A percentile compares a stretch with the other conserved stretches of the same genome.
Evolutionary conservation across 1,139 yeast species (phyloP).

Genomic region (Yamadazyma diospyri): DNA sequence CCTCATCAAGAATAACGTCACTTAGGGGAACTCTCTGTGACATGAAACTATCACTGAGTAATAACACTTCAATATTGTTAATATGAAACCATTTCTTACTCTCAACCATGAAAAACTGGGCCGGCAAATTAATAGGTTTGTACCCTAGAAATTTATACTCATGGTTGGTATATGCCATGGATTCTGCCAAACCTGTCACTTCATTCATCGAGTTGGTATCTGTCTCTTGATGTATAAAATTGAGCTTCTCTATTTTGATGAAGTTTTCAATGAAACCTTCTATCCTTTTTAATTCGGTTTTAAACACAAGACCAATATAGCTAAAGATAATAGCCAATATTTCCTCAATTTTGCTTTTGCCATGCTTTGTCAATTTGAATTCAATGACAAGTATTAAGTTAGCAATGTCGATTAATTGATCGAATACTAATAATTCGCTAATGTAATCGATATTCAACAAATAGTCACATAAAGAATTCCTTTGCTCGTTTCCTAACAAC

Average conservation of each 20-base stretch:
- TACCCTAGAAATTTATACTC: conserved; percentile 13
- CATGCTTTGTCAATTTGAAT: conserved; percentile 40
- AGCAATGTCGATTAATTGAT: conserved; percentile 31
- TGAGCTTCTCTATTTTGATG: conserved; percentile 10
- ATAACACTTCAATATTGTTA: conserved; percentile 11
- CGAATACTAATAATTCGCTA: conserved; percentile 34
- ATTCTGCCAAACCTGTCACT: conserved; percentile 9
- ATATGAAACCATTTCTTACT: conserved; percentile 10
- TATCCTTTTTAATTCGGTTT: conserved; percentile 12
- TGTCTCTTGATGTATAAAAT: conserved; percentile 10
- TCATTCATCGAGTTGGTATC: conserved; percentile 8
- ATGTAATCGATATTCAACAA: conserved; percentile 25
- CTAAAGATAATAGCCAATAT: conserved; percentile 21
- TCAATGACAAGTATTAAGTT: conserved; percentile 43
- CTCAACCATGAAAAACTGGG: conserved; percentile 7
- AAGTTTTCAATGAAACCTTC: conserved; percentile 21
- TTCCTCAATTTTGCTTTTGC: conserved; percentile 17
- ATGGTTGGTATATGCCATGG: conserved; percentile 9
- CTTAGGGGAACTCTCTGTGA: background rate
- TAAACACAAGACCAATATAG: conserved; percentile 7
- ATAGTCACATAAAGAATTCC: conserved; percentile 39
- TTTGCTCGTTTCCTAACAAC: conserved; percentile 58
- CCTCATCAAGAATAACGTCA: conserved; percentile 11
- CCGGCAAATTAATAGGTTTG: conserved; percentile 5
- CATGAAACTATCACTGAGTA: conserved; percentile 6